phyloP scores from a whole-genome alignment of 495 filamentous ascomycete genomes.

The Aspergillus affinis region DNA sequence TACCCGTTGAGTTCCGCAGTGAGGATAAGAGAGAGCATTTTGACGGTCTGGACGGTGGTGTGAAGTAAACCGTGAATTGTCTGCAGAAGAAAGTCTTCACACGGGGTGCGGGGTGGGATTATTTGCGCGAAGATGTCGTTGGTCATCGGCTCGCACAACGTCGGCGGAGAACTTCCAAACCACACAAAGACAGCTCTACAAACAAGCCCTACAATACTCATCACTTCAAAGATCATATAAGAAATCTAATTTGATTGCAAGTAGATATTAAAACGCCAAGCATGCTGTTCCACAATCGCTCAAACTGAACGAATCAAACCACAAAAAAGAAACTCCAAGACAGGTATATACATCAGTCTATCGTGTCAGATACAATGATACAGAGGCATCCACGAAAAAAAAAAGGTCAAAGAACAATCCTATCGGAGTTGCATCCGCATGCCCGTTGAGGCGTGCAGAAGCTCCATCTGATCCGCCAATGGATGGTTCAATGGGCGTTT shows the following conservation, averaged over 20 bases:
- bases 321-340: conserved; percentile 26
- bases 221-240: too few species aligned
- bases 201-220: too few species aligned
- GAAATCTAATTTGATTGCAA: not conserved
- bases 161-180: not conserved
- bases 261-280: conserved; percentile 32
- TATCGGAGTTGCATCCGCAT: conserved; percentile 50
- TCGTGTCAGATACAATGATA: conserved; percentile 5
- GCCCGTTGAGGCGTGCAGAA: conserved; percentile 30
- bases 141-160: not conserved
- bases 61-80: not conserved
- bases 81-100: conserved; percentile 1
- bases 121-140: not conserved
- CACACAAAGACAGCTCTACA: not conserved
- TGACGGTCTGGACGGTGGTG: conserved; percentile 16
- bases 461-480: too few species aligned
- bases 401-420: conserved; percentile 70
- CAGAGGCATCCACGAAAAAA: conserved; percentile 41
- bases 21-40: conserved; percentile 77
- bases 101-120: not conserved
- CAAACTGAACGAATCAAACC: conserved; percentile 21
- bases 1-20: conserved; percentile 78
- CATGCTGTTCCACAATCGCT: conserved; percentile 32
- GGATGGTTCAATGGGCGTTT: conserved; percentile 36
- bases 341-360: conserved; percentile 24